Percentiles rank a stretch among this genome's conserved stretches.
Evolutionary conservation across 2,329 filamentous ascomycete species (phyloP).

Genomic region (Colletotrichum sp.): DNA sequence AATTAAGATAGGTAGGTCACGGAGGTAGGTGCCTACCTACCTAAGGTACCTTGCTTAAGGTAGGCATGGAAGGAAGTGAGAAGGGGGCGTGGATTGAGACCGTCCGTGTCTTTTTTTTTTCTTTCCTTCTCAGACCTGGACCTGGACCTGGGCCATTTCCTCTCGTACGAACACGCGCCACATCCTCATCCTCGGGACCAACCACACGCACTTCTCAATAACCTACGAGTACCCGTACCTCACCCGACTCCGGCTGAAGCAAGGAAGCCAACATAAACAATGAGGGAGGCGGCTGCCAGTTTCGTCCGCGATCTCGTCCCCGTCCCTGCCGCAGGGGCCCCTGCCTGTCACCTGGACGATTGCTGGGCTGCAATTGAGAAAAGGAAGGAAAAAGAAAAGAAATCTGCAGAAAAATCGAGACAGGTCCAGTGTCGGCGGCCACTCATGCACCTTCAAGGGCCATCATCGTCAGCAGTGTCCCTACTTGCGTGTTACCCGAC

Average conservation of each 20-base stretch:
- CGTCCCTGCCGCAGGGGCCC: neutral
- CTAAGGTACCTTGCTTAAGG: neutral
- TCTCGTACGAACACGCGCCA: neutral
- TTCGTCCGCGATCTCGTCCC: neutral
- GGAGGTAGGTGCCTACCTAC: neutral
- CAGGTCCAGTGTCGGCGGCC: neutral
- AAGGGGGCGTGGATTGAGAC: neutral
- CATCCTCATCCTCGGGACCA: neutral
- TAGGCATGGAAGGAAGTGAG: neutral
- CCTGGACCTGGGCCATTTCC: neutral
- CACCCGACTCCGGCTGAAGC: neutral
- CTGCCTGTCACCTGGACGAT: slow-evolving; percentile 8
- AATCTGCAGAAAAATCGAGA: neutral
- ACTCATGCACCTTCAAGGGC: neutral
- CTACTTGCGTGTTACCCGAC: neutral
- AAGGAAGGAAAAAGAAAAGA: slow-evolving; percentile 1
- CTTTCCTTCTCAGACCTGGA: neutral
- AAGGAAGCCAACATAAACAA: neutral
- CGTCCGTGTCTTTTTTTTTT: neutral
- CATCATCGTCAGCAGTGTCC: neutral
- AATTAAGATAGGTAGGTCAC: neutral
- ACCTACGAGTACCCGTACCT: neutral
- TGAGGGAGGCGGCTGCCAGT: neutral
- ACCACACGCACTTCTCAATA: neutral
- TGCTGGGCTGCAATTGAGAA: neutral